phyloP scores from a whole-genome alignment of 2,329 filamentous ascomycete genomes.

The Aspergillus luchuensis region DNA sequence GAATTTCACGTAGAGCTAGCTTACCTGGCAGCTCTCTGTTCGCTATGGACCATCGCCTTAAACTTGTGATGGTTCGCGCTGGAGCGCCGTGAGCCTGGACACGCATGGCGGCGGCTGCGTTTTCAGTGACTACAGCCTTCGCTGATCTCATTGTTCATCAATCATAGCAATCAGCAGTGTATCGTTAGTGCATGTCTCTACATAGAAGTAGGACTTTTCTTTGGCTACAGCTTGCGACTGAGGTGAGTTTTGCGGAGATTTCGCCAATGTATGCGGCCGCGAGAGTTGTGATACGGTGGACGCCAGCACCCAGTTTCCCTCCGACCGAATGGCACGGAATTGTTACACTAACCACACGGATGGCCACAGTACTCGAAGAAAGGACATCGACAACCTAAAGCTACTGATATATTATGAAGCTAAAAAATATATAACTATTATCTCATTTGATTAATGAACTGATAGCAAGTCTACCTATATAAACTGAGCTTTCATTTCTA shows the following conservation, averaged over 20 bases:
- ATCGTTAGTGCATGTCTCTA: constrained; percentile 13
- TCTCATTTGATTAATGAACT: no score
- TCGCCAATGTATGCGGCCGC: neutral
- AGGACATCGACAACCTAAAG: no score
- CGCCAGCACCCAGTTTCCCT: neutral
- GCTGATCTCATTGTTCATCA: constrained; percentile 35
- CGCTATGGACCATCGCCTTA: constrained; percentile 82
- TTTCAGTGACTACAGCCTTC: constrained; percentile 38
- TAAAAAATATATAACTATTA: no score
- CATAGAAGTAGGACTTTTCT: neutral
- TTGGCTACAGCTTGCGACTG: neutral
- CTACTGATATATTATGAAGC: no score
- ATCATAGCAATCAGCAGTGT: constrained; percentile 1
- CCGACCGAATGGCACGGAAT: neutral
- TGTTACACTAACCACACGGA: no score
- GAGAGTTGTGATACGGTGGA: neutral
- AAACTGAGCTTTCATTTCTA: no score
- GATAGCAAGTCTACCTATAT: no score
- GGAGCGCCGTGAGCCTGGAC: constrained; percentile 24
- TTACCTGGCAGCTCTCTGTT: constrained; percentile 70
- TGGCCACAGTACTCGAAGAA: no score
- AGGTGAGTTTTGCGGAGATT: neutral
- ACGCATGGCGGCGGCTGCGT: constrained; percentile 28
- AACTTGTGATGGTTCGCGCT: constrained; percentile 66
- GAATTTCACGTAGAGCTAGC: constrained; percentile 15